Conservation (phyloP, 2,329 filamentous ascomycete genomes). For the Amauroascus niger region DNA sequence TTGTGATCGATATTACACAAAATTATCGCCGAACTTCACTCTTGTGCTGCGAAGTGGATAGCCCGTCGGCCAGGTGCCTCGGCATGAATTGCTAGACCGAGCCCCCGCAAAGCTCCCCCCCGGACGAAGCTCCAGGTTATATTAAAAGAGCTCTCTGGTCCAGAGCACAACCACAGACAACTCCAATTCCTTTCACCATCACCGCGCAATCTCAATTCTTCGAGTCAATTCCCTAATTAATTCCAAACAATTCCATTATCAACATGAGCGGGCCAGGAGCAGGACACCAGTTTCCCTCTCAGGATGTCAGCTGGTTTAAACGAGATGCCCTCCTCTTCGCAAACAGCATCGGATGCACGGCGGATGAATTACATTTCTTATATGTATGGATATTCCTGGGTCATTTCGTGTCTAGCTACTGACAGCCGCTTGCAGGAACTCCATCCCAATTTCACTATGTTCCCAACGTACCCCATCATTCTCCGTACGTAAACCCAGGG, state of each 20-base stretch:
- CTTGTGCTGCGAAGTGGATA: not conserved
- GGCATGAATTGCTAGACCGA: slow-evolving; percentile 3
- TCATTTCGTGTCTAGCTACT: not conserved
- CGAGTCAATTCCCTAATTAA: not conserved
- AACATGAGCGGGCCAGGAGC: slow-evolving; percentile 45
- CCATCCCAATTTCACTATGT: slow-evolving; percentile 74
- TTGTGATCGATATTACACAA: not conserved
- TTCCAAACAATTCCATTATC: not conserved
- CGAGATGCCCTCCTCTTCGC: slow-evolving; percentile 84
- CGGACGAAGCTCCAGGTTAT: slow-evolving; percentile 1
- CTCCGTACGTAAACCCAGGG: slow-evolving; percentile 48
- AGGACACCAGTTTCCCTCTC: slow-evolving; percentile 69
- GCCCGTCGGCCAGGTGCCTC: not conserved
- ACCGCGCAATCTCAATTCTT: not conserved
- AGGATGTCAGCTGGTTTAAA: slow-evolving; percentile 74
- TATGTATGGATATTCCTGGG: slow-evolving; percentile 50
- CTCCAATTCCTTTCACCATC: not conserved
- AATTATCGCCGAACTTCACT: not conserved
- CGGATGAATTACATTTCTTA: slow-evolving; percentile 86
- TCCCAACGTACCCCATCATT: slow-evolving; percentile 79
- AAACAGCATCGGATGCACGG: slow-evolving; percentile 72
- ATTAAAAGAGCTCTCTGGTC: not conserved
- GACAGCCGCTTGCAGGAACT: slow-evolving; percentile 54
- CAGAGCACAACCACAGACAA: not conserved
- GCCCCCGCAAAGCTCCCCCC: slow-evolving; percentile 5